These are phyloP conservation scores for Trametes polyzona DNA, from an alignment of 1,284 basidiomycete species.

Conservation along the genomic window DNA sequence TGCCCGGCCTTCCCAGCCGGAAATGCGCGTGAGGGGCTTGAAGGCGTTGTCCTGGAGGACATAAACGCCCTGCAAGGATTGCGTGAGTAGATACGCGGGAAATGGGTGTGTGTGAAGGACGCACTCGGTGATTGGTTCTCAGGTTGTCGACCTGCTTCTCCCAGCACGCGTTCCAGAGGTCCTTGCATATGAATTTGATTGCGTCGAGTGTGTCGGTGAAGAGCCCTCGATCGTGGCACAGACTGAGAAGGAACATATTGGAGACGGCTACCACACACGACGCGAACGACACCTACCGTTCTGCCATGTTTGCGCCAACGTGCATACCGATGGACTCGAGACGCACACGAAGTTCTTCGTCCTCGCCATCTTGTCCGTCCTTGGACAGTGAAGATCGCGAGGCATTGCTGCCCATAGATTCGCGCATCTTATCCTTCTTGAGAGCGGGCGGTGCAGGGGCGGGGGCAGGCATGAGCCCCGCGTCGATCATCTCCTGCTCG, in stretches of 20 bases:
- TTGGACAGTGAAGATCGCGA: slow-evolving; percentile 38
- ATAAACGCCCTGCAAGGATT: slow-evolving; percentile 75
- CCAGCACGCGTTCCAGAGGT: slow-evolving; percentile 88
- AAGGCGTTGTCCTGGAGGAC: slow-evolving; percentile 92
- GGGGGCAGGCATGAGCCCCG: slow-evolving; percentile 63
- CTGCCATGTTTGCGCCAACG: slow-evolving; percentile 85
- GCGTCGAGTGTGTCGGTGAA: slow-evolving; percentile 87
- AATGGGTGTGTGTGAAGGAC: slow-evolving; percentile 22
- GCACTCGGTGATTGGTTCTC: slow-evolving; percentile 89
- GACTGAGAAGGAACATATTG: slow-evolving; percentile 42
- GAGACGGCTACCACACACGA: not conserved
- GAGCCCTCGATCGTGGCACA: slow-evolving; percentile 75
- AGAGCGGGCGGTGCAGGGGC: slow-evolving; percentile 43
- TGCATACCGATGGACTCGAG: slow-evolving; percentile 86
- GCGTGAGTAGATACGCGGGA: not conserved
- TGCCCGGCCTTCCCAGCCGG: slow-evolving; percentile 75
- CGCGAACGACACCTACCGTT: slow-evolving; percentile 59
- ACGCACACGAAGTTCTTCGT: slow-evolving; percentile 69
- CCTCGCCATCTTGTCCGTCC: slow-evolving; percentile 61
- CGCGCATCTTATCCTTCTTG: slow-evolving; percentile 53
- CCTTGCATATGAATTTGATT: slow-evolving; percentile 96
- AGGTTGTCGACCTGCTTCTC: slow-evolving; percentile 96
- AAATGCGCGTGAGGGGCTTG: slow-evolving; percentile 80
- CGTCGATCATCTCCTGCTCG: slow-evolving; percentile 76
- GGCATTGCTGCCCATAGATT: slow-evolving; percentile 53